Evolutionary conservation across 1,284 basidiomycete species (phyloP), one percentile per base, ranked within the genome.

Genomic region (Ceratobasidium sp.): DNA sequence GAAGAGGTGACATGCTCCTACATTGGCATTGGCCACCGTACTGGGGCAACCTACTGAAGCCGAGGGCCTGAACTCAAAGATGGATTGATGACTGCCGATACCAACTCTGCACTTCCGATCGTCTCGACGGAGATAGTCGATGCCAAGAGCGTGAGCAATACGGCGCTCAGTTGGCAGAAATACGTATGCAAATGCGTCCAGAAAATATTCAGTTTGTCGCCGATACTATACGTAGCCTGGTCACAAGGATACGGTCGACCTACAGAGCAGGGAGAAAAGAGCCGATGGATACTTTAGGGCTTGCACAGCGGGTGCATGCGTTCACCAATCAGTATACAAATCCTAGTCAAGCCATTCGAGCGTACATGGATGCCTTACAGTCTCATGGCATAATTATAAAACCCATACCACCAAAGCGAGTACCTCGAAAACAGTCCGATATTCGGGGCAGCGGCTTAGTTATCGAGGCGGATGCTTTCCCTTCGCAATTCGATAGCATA

Each of bases 1-100:
- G 55, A 43, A 32, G 70, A 71, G 40, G 27, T 67, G 13, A 43
- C 50, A 13, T 38, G 67, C 22, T n/a, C 25, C 35, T 58, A 57
- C 35, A 40, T 38, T 13, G 38, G 32, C 29, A 20, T n/a, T n/a
- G n/a, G n/a, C n/a, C n/a, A 32, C 3, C 25, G 27, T 25, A 17
- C 20, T n/a, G 69, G 50, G 2, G 29, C 31, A 38, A 57, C 45
- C 27, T 34, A 40, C 38, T 7, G 53, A 1, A 40, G 32, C n/a
- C 49, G 64, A 25, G 20, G 47, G 45, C 13, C 29, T 27, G 47
- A 15, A 32, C 22, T 56, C n/a, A 22, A n/a, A 31, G 22, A 25
- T 65, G 42, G 27, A 29, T 70, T 25, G 52, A 22, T 5, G 31
- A 32, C 8, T 71, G 70, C 34, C 31, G 60, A 3, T 71, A 68